A percentile compares a stretch with the other conserved stretches of the same genome.
phyloP scores from a whole-genome alignment of 2,329 filamentous ascomycete species.

The Penicillium sp. region DNA sequence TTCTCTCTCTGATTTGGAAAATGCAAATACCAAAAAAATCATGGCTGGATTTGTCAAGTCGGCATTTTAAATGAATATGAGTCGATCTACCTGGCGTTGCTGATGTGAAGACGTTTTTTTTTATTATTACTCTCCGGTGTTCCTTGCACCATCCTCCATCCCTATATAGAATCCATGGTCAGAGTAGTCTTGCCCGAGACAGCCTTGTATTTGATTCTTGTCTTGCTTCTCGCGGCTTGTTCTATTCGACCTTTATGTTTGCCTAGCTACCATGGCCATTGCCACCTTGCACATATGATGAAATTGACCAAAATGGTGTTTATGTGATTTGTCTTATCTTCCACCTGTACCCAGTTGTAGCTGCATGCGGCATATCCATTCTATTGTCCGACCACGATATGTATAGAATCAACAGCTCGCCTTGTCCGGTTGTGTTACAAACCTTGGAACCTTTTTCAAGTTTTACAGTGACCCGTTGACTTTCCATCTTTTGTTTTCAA shows the following conservation, averaged over 20 bases:
- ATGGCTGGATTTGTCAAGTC: constrained; percentile 6
- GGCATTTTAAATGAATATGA: constrained; percentile 19
- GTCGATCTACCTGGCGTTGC: constrained; percentile 18
- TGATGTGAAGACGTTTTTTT: constrained; percentile 8
- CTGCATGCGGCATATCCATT: background rate
- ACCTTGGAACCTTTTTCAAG: too few relatives aligned
- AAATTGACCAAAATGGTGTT: constrained; percentile 2
- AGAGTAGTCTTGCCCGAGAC: constrained; percentile 22
- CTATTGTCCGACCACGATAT: background rate
- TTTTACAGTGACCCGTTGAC: too few relatives aligned
- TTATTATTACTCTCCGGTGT: constrained; percentile 2
- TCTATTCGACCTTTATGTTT: constrained; percentile 9
- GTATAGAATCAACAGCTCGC: too few relatives aligned
- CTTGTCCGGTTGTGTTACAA: too few relatives aligned
- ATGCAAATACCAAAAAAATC: constrained; percentile 3
- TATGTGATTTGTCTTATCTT: background rate
- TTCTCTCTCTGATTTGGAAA: constrained; percentile 2
- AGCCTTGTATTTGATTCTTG: constrained; percentile 16
- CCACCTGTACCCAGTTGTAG: background rate
- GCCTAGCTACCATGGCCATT: constrained; percentile 16
- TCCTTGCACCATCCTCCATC: constrained; percentile 7
- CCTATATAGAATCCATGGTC: constrained; percentile 14
- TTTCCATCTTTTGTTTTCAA: too few relatives aligned
- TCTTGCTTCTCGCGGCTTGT: constrained; percentile 14
- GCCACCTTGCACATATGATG: constrained; percentile 27